phyloP scores from a whole-genome alignment of 108 stramenopile genomes.

The Mediolabrus comicus region DNA sequence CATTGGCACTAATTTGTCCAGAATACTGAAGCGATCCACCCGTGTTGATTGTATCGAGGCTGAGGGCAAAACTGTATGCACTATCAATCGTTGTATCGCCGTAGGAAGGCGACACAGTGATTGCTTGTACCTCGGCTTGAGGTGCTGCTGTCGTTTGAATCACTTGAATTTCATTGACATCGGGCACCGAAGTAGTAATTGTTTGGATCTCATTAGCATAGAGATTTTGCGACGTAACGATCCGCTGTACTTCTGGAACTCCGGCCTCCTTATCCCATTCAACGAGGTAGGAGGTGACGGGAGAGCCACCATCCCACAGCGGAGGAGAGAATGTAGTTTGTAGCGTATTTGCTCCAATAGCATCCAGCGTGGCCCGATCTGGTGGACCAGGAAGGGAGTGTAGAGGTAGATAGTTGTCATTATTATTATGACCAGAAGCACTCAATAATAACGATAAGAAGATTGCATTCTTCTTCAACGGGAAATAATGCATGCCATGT shows the following conservation, averaged over 20 bases:
- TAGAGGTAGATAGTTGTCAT: not conserved
- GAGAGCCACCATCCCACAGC: constrained; percentile 40
- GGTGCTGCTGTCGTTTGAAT: constrained; percentile 49
- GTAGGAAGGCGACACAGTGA: constrained; percentile 49
- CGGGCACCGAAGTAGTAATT: constrained; percentile 52
- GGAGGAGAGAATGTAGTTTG: constrained; percentile 42
- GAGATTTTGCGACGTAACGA: constrained; percentile 66
- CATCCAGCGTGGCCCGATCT: constrained; percentile 35
- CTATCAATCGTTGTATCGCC: constrained; percentile 46
- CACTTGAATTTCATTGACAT: constrained; percentile 74
- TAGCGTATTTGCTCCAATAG: constrained; percentile 39
- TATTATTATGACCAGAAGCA: not conserved
- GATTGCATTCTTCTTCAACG: not conserved
- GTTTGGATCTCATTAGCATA: constrained; percentile 84
- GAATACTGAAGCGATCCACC: constrained; percentile 64
- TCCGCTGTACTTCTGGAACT: constrained; percentile 65
- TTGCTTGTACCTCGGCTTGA: constrained; percentile 64
- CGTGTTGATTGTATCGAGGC: constrained; percentile 45
- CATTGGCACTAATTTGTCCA: constrained; percentile 60
- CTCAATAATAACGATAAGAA: not conserved
- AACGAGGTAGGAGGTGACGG: constrained; percentile 43
- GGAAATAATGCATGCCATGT: not conserved
- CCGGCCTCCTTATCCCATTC: constrained; percentile 88
- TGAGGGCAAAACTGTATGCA: constrained; percentile 57
- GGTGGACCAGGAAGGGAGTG: constrained; percentile 44